Conservation (phyloP, 169 alveolate species). For the Cryptosporidium canis region DNA sequence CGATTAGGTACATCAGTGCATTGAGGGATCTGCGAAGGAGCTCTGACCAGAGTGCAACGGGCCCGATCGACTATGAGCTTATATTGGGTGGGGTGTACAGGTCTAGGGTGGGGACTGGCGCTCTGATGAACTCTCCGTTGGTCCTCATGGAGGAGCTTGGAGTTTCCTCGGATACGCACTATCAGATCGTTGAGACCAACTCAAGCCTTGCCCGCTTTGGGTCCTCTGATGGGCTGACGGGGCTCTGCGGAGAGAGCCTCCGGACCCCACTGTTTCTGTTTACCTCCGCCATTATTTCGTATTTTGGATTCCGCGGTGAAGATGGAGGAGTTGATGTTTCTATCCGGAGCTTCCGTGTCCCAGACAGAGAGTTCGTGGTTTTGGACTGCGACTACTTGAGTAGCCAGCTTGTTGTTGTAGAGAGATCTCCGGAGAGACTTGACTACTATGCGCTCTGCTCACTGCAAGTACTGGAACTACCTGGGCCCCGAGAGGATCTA, state of each 20-base stretch:
- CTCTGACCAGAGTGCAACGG: background rate
- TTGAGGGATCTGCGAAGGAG: background rate
- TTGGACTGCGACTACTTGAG: slow-evolving; percentile 23
- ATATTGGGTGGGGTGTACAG: slow-evolving; percentile 14
- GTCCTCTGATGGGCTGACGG: background rate
- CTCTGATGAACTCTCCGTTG: background rate
- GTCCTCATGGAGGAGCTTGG: slow-evolving; percentile 7
- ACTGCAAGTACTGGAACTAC: slow-evolving; percentile 20
- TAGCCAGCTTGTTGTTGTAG: slow-evolving; percentile 22
- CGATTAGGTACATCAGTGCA: slow-evolving; percentile 51
- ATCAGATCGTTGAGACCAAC: slow-evolving; percentile 28
- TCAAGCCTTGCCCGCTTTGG: slow-evolving; percentile 14
- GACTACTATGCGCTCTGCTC: slow-evolving; percentile 48
- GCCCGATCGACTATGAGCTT: slow-evolving; percentile 15
- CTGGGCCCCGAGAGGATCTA: background rate
- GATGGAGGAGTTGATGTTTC: background rate
- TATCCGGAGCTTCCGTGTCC: background rate
- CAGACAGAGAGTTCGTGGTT: slow-evolving; percentile 54
- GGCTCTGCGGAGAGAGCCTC: background rate
- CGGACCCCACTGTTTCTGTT: slow-evolving; percentile 15
- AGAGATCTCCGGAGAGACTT: slow-evolving; percentile 67
- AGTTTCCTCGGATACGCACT: slow-evolving; percentile 7
- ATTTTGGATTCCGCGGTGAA: slow-evolving; percentile 21
- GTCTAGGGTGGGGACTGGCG: background rate
- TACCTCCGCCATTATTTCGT: slow-evolving; percentile 29